phyloP scores from a whole-genome alignment of 2,329 filamentous ascomycete species.

The Cordyceps militaris region DNA sequence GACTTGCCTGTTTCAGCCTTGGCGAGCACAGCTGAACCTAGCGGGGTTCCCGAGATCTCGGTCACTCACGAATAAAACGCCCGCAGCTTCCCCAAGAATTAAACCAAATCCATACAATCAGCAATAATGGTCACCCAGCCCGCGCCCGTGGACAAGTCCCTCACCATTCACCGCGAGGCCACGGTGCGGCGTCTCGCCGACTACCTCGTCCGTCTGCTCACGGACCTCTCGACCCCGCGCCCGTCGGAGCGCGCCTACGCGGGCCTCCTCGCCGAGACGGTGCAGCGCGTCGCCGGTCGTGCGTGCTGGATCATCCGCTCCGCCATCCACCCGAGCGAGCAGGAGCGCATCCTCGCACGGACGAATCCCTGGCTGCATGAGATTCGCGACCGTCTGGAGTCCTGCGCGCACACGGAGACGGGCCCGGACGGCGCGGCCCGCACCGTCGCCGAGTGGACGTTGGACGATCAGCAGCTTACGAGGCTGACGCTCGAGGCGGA shows the following conservation, averaged over 20 bases:
- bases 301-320: background rate
- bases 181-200: conserved; percentile 4
- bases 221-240: background rate
- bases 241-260: conserved; percentile 5
- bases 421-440: background rate
- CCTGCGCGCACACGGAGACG: background rate
- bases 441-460: conserved; percentile 4
- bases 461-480: background rate
- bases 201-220: background rate
- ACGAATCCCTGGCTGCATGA: conserved; percentile 2
- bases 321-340: background rate
- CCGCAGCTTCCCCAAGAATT: background rate
- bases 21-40: conserved; percentile 3
- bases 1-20: conserved; percentile 2
- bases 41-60: background rate
- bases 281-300: background rate
- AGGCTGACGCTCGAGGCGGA: background rate
- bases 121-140: conserved; percentile 2
- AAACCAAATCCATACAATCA: background rate
- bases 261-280: conserved; percentile 2
- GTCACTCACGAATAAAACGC: background rate
- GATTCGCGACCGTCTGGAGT: background rate
- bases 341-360: background rate
- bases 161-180: conserved; percentile 7
- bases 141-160: background rate